phyloP scores from a whole-genome alignment of 2,329 filamentous ascomycete species.

The Xylaria sp. region DNA sequence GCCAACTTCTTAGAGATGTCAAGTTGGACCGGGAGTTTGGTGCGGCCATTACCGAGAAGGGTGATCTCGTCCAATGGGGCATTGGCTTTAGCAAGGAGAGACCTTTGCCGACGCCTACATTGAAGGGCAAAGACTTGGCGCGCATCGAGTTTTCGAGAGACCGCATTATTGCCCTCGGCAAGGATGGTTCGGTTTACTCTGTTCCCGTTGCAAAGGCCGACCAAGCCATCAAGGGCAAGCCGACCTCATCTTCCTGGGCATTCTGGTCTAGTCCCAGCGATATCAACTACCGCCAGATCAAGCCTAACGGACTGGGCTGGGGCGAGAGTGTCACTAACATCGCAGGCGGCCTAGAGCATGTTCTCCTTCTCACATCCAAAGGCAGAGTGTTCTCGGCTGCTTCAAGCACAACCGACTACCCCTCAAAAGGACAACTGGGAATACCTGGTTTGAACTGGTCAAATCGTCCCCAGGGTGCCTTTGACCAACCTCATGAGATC shows the following conservation, averaged over 20 bases:
- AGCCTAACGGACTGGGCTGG: slow-evolving; percentile 58
- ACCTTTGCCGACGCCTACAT: slow-evolving; percentile 60
- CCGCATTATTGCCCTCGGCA: slow-evolving; percentile 73
- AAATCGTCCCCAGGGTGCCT: slow-evolving; percentile 69
- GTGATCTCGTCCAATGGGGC: slow-evolving; percentile 91
- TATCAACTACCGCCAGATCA: slow-evolving; percentile 68
- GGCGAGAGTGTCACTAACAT: slow-evolving; percentile 71
- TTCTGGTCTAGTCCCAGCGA: slow-evolving; percentile 55
- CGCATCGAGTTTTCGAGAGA: slow-evolving; percentile 75
- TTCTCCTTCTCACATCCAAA: slow-evolving; percentile 73
- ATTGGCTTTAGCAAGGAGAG: slow-evolving; percentile 62
- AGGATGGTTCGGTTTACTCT: slow-evolving; percentile 75
- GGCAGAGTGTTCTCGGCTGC: slow-evolving; percentile 89
- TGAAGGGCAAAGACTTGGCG: slow-evolving; percentile 74
- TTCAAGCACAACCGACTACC: slow-evolving; percentile 71
- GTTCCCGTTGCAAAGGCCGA: slow-evolving; percentile 71
- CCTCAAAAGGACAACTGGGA: slow-evolving; percentile 79
- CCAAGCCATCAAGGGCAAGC: slow-evolving; percentile 60
- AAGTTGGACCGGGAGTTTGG: slow-evolving; percentile 80
- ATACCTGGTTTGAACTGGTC: slow-evolving; percentile 76
- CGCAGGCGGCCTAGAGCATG: slow-evolving; percentile 76
- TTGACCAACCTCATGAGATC: slow-evolving; percentile 79
- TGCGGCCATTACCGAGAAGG: slow-evolving; percentile 79
- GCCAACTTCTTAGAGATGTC: slow-evolving; percentile 75
- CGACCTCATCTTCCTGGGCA: slow-evolving; percentile 61